Evolutionary conservation across 768 basidiomycete species (phyloP).

Genomic region (Ramaria sp.): DNA sequence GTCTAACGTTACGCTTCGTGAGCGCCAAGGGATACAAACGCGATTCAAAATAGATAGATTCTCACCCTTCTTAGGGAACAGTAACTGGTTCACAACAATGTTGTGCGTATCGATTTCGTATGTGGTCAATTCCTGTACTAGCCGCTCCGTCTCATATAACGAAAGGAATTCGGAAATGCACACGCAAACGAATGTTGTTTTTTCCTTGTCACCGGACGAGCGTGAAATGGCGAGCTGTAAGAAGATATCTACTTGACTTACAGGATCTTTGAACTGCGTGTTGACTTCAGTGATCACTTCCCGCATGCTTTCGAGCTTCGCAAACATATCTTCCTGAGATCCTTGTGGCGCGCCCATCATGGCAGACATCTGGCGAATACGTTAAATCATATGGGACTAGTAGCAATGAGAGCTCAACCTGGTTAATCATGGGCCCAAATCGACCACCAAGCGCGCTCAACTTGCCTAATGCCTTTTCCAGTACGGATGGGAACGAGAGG

Average conservation of each 20-base stretch:
- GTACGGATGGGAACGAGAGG: slow-evolving; percentile 94
- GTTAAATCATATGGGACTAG: not conserved
- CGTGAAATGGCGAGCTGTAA: not conserved
- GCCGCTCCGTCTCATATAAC: slow-evolving; percentile 94
- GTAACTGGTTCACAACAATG: slow-evolving; percentile 94
- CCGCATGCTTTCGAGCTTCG: slow-evolving; percentile 94
- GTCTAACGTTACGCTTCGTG: slow-evolving; percentile 31
- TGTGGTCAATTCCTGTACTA: slow-evolving; percentile 90
- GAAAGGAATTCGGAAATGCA: slow-evolving; percentile 98
- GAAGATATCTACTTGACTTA: slow-evolving; percentile 27
- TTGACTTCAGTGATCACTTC: slow-evolving; percentile 97
- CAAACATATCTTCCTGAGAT: slow-evolving; percentile 97
- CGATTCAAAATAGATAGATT: not conserved
- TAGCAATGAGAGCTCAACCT: slow-evolving; percentile 26
- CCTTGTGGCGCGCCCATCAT: slow-evolving; percentile 93
- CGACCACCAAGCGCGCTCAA: slow-evolving; percentile 86
- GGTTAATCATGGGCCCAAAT: slow-evolving; percentile 95
- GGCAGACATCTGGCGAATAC: slow-evolving; percentile 63
- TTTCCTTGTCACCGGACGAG: slow-evolving; percentile 49
- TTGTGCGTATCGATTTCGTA: slow-evolving; percentile 98
- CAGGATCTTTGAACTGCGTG: slow-evolving; percentile 98
- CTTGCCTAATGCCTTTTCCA: slow-evolving; percentile 96
- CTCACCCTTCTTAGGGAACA: slow-evolving; percentile 87
- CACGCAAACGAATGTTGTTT: slow-evolving; percentile 97
- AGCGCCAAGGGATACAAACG: not conserved